Percentiles rank a stretch among this genome's conserved stretches.
These are phyloP conservation scores for Coemansia sp. DNA, from an alignment of 192 early-diverging fungal species.

Conservation along the genomic window DNA sequence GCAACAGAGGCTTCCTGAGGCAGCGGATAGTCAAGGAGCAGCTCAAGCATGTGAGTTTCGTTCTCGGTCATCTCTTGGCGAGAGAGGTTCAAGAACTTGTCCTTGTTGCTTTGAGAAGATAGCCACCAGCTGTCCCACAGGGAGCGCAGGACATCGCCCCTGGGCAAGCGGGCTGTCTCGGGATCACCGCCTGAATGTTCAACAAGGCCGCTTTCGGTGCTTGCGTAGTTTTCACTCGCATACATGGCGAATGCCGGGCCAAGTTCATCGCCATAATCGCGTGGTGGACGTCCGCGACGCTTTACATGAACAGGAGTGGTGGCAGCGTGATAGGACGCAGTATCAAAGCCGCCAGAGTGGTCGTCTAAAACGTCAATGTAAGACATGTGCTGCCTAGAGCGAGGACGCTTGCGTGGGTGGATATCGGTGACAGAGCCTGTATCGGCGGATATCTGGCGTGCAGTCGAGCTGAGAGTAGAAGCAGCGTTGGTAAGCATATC, in stretches of 20 bases:
- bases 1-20: constrained; percentile 27
- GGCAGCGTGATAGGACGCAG: constrained; percentile 7
- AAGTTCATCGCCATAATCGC: constrained; percentile 52
- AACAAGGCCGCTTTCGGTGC: constrained; percentile 15
- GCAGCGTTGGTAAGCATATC: constrained; percentile 42
- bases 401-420: constrained; percentile 36
- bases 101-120: constrained; percentile 41
- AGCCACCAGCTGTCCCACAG: constrained; percentile 54
- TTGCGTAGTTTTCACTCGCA: constrained; percentile 36
- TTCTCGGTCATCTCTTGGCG: constrained; percentile 51
- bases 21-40: constrained; percentile 47
- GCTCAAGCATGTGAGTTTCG: constrained; percentile 47
- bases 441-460: constrained; percentile 32
- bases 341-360: constrained; percentile 9
- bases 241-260: constrained; percentile 52
- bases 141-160: constrained; percentile 39
- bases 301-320: constrained; percentile 37
- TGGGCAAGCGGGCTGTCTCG: constrained; percentile 5
- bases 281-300: constrained; percentile 55
- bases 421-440: not conserved
- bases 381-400: constrained; percentile 10
- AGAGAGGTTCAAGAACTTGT: constrained; percentile 42
- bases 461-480: constrained; percentile 28
- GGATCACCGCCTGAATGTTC: constrained; percentile 16
- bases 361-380: constrained; percentile 15